Evolutionary conservation across 1,139 yeast species (phyloP), one percentile per base, ranked within the genome.

Genomic region (Kodamaea sp.): DNA sequence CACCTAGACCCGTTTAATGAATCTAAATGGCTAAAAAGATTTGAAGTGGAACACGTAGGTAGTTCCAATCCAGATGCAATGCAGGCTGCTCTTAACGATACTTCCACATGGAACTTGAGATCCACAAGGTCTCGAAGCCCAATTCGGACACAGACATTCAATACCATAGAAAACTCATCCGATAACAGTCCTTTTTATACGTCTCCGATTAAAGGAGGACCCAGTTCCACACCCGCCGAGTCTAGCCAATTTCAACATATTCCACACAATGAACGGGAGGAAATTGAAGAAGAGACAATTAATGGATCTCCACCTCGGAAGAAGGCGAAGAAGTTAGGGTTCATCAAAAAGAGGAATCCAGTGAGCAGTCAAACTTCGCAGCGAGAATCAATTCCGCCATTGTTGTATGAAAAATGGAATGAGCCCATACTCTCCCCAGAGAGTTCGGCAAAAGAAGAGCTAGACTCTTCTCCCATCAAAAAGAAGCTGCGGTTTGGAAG

Each of bases 1-100:
- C 28, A 39, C n/a, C 42, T 55, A 13, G 49, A 47, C 7, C 47
- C 47, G 20, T 57, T 52, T 31, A 37, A 46, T 22, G 38, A 35
- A 6, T 16, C 7, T 4, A 28, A 33, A 28, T 57, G 62, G 62
- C 35, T 35, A 15, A 32, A 29, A 13, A 34, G 30, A 7, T 26
- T 35, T 6, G 41, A 35, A n/a, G 30, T 19, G 22, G 7, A n/a
- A n/a, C n/a, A n/a, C 22, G 25, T n/a, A 7, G 26, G 26, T 20
- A 25, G 16, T 6, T 5, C 24, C 8, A 31, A 23, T 8, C 28
- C 31, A 32, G 33, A 34, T n/a, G 16, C 19, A 18, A 13, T 39
- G 3, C 11, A n/a, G 13, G 27, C 18, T 8, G 26, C 39, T 3
- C 19, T 37, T 2, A 23, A 11, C 4, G 47, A 44, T 19, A 10